These are phyloP conservation scores for Sugiyamaella americana DNA, from an alignment of 805 yeast species.

Conservation along the genomic window DNA sequence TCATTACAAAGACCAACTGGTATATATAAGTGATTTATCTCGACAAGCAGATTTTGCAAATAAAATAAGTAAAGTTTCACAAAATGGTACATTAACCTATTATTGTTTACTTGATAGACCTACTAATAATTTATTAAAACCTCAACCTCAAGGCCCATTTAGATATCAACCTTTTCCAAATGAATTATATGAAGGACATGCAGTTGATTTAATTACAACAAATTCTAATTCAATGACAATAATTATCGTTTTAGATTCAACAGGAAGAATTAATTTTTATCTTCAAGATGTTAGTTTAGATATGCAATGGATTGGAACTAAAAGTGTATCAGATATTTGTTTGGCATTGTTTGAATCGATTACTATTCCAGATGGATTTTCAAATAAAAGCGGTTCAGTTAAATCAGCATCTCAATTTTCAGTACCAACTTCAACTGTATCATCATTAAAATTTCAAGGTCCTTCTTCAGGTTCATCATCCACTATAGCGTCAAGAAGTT, in stretches of 20 bases:
- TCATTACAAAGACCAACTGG: conserved; percentile 11
- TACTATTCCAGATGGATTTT: conserved; percentile 3
- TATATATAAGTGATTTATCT: conserved; percentile 21
- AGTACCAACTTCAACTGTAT: too few species aligned
- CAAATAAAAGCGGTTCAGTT: not conserved
- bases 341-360: not conserved
- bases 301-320: not conserved
- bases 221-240: conserved; percentile 19
- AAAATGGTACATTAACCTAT: conserved; percentile 23
- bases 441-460: too few species aligned
- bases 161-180: conserved; percentile 50
- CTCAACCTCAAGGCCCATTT: conserved; percentile 47
- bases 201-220: conserved; percentile 33
- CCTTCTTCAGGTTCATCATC: not conserved
- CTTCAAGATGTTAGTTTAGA: conserved; percentile 17
- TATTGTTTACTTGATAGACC: conserved; percentile 24
- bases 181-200: conserved; percentile 42
- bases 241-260: conserved; percentile 17
- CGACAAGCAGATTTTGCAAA: conserved; percentile 17
- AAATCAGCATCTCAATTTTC: not conserved
- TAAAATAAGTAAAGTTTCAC: conserved; percentile 23
- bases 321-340: not conserved
- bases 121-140: conserved; percentile 1
- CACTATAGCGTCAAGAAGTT: not conserved
- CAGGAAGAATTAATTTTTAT: conserved; percentile 22